Base-by-base conservation (phyloP, 257 asterid genomes). In the Petrea volubilis region DNA sequence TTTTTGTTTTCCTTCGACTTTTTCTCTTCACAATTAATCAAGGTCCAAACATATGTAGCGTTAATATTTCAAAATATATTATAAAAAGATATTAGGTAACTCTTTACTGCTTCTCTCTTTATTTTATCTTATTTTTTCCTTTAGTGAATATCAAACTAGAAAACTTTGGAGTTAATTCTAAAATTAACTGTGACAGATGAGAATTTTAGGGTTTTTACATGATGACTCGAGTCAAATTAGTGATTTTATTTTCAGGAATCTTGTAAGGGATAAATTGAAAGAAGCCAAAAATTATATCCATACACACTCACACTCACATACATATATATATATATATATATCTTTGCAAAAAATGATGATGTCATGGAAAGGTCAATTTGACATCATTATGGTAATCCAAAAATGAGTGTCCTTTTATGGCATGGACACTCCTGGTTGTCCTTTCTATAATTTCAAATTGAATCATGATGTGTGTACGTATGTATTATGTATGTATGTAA, bases 301-400 rank as follows among this genome's bases (percentile, higher is more conserved):
- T 11, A n/a, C n/a, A n/a, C n/a, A n/a, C n/a, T n/a, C n/a, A n/a
- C n/a, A n/a, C n/a, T n/a, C n/a, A n/a, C n/a, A n/a, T n/a, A n/a
- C n/a, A n/a, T n/a, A n/a, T n/a, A n/a, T n/a, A n/a, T n/a, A n/a
- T n/a, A n/a, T n/a, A 44, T 33, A 31, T 31, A 44, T 33, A 31
- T 36, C 34, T 15, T 25, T 44, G 63, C 28, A 24, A 59, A 31
- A 58, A 64, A 79, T 64, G 72, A 77, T 81, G 89, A 88, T 74
- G 85, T 80, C 93, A 88, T 75, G 77, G 72, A 74, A 53, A 80
- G 73, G 88, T 90, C 87, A 90, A 80, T 31, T 66, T 86, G 85
- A 77, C 92, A 79, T 87, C 92, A 87, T 81, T 76, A 58, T 58
- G 67, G 51, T 78, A 44, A 81, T 67, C 61, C 62, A 66, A 73